Base-by-base conservation (phyloP, 129 eudicot genomes). In the Flaveria ramosissima region DNA sequence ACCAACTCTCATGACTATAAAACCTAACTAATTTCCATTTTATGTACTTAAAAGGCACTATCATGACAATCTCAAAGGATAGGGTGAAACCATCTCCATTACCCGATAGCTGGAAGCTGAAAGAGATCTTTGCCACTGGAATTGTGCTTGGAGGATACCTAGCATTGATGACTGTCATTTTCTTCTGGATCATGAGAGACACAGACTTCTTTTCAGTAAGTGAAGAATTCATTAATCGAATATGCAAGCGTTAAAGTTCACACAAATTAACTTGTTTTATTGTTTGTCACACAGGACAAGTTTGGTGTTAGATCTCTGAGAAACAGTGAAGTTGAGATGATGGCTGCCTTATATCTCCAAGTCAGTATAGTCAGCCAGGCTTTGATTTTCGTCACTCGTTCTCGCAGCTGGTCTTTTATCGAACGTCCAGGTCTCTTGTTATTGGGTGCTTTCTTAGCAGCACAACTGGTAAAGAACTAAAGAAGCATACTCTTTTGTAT, bases 41-140 rank as follows among this genome's bases (percentile, higher is more conserved):
- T 73, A 11, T 55, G 24, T 9, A 55, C 51, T 57, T 32, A 21
- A 20, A 43, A 94, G 99, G 99, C 12, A 94, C 99, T 9, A 94
- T 94, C 57, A 94, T 94, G 99, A 94, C 99, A 27, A 94, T 94
- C 83, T 91, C 99, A 48, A 91, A 94, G 96, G 99, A 94, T 68
- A 79, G 99, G 56, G 99, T 94, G 72, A 91, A 91, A 78, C 99
- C 99, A 51, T 94, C 99, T 30, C 99, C 99, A n/a, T 64, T 89
- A 65, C 99, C 99, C 7, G 97, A 94, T 73, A 94, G 97, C 87
- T 94, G 99, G 99, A 94, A 94, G 68, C 76, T 94, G 64, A 94
- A 89, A 63, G 99, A 94, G 81, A 94, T 94, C 77, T 94, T 94
- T 73, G 97, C 99, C 51, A 93, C 99, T 23, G 99, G 97, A 13